Base-by-base conservation (phyloP, 169 alveolate genomes). In the Plasmodium knowlesi region DNA sequence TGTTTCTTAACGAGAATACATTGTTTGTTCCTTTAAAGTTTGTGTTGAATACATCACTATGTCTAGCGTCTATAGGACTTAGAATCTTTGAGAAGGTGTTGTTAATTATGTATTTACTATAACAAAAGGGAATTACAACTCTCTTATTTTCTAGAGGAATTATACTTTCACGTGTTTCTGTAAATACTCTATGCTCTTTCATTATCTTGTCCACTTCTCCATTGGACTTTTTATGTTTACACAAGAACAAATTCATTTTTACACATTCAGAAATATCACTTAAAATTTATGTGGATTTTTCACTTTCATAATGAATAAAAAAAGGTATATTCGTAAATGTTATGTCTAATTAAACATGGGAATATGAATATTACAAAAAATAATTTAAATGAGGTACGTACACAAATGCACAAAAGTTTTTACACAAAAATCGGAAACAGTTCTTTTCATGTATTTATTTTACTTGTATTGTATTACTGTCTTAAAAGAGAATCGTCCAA, bases 71-170 rank as follows among this genome's bases (percentile, higher is more conserved):
- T 80, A 39, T 39, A 41, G 94, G 88, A 50, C 39, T 25, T 88
- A 57, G 46, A 34, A 67, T 78, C 34, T 32, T 53, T 54, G 74
- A 79, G 61, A 79, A 12, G 30, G 81, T 2, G 82, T 61, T 88
- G 25, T 79, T 53, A 30, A 76, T 78, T 72, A 30, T 43, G 43
- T 54, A 61, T 1, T 61, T 79, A 25, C 72, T 88, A 46, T 39
- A 88, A 19, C 83, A 22, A 41, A 12, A 41, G 34, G 94, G 82
- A 28, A 78, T 37, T 50, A 54, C 82, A 88, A 88, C 82, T 19
- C 22, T 57, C 72, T 88, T 67, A 70, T 88, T 79, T 79, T 88
- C 83, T 61, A 57, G 28, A 28, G 89, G 83, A 79, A 88, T 88
- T 79, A 88, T 88, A 78, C 61, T 37, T 57, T 57, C 84, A 54